Conservation (phyloP, 345 rosid species). For the Gossypium thurberi region DNA sequence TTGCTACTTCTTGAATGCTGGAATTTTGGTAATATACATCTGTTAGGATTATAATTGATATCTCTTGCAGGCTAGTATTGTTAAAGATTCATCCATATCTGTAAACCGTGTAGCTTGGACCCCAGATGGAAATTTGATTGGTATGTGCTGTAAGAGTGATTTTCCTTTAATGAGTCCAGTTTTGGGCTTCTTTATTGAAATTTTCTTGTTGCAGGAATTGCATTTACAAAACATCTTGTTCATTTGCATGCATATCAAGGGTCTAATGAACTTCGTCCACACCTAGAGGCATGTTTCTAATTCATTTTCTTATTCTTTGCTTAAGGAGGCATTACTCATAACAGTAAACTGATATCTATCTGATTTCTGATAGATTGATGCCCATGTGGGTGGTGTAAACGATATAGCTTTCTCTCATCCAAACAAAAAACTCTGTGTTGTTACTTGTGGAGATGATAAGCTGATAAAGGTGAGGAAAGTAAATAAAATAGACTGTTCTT, state of each 20-base stretch:
- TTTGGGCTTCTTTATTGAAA: constrained; percentile 7
- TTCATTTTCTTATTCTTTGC: neutral
- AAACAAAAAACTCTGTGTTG: constrained; percentile 66
- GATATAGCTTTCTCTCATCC: constrained; percentile 85
- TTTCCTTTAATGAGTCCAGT: constrained; percentile 18
- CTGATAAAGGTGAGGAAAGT: constrained; percentile 58
- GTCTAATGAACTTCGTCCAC: constrained; percentile 47
- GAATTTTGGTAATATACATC: neutral
- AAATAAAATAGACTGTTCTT: neutral
- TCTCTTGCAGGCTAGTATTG: constrained; percentile 33
- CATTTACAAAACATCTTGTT: constrained; percentile 59
- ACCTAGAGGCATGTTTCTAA: constrained; percentile 39
- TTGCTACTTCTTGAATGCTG: neutral
- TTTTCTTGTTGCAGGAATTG: constrained; percentile 51
- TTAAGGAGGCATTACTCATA: constrained; percentile 13
- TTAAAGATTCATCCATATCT: constrained; percentile 38
- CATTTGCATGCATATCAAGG: constrained; percentile 57
- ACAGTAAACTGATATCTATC: constrained; percentile 10
- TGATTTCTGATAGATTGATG: constrained; percentile 54
- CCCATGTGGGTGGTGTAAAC: constrained; percentile 21
- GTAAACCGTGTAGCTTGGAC: constrained; percentile 62
- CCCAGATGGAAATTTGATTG: constrained; percentile 55
- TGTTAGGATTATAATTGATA: neutral
- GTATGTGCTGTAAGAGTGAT: constrained; percentile 28
- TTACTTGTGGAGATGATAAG: constrained; percentile 90